Evolutionary conservation across 106 monocot species (phyloP).

Genomic region (Allium sativum): DNA sequence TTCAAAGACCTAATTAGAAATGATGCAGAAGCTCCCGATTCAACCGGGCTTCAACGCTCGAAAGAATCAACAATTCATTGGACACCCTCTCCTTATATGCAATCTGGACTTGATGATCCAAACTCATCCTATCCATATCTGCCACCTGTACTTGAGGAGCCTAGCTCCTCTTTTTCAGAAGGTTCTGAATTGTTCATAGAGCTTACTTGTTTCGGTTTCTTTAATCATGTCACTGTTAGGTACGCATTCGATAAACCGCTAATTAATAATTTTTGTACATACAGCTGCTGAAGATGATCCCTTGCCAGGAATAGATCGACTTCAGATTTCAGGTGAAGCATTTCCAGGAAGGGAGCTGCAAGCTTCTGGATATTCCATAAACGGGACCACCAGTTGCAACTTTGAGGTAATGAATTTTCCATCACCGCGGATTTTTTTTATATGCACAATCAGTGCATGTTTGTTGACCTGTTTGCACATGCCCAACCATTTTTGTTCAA

Average conservation of each 20-base stretch:
- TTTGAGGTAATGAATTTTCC: constrained; percentile 52
- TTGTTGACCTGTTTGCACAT: no score
- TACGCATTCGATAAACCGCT: not conserved
- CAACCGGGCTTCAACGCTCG: constrained; percentile 17
- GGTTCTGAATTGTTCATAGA: constrained; percentile 26
- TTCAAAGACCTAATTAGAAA: constrained; percentile 41
- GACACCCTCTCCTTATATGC: constrained; percentile 41
- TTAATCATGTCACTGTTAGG: not conserved
- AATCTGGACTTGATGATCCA: constrained; percentile 43
- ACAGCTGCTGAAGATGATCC: constrained; percentile 96
- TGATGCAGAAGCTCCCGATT: constrained; percentile 32
- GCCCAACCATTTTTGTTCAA: no score
- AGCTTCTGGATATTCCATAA: constrained; percentile 78
- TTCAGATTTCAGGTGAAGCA: constrained; percentile 93
- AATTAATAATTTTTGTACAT: constrained; percentile 4
- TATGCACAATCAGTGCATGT: no score
- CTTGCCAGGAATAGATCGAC: constrained; percentile 79
- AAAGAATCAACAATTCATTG: constrained; percentile 38
- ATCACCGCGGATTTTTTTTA: no score
- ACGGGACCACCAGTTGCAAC: constrained; percentile 96
- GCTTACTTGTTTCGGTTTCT: not conserved
- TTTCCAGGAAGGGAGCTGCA: constrained; percentile 86
- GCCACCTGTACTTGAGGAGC: constrained; percentile 90
- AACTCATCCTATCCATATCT: constrained; percentile 63
- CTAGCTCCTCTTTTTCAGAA: constrained; percentile 94